phyloP scores from a whole-genome alignment of 139 green algal species.

The Gonium pectorale region DNA sequence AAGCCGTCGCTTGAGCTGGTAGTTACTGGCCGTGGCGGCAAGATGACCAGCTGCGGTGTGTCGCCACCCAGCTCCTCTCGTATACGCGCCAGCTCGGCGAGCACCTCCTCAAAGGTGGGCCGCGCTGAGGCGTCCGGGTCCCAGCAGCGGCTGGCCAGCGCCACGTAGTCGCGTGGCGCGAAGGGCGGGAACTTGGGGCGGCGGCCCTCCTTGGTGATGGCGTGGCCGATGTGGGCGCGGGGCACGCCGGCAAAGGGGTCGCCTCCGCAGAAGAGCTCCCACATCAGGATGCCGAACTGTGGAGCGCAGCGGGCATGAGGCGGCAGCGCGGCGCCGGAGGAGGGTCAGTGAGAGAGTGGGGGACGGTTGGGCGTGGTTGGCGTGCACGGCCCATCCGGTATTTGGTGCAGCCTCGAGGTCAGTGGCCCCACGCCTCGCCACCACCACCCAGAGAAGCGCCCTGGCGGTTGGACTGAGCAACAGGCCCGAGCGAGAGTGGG shows the following conservation, averaged over 20 bases:
- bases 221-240: constrained; percentile 43
- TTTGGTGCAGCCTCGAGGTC: too few species aligned
- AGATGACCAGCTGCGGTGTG: constrained; percentile 17
- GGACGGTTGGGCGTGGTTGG: too few species aligned
- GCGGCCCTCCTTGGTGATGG: constrained; percentile 31
- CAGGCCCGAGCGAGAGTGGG: too few species aligned
- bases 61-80: constrained; percentile 24
- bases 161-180: constrained; percentile 34
- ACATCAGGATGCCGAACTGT: not conserved
- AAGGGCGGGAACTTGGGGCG: constrained; percentile 39
- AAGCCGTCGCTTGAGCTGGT: not conserved
- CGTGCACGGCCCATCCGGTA: too few species aligned
- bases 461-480: too few species aligned
- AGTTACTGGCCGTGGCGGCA: not conserved
- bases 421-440: too few species aligned
- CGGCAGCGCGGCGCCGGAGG: too few species aligned
- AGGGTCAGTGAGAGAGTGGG: too few species aligned
- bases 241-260: constrained; percentile 33
- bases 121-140: constrained; percentile 37
- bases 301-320: too few species aligned
- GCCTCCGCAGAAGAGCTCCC: too few species aligned
- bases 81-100: constrained; percentile 37
- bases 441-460: too few species aligned
- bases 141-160: constrained; percentile 50
- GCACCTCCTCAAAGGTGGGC: constrained; percentile 46